Evolutionary conservation across 1,139 yeast species (phyloP).

Genomic region (Sugiyamaella grinbergsii): DNA sequence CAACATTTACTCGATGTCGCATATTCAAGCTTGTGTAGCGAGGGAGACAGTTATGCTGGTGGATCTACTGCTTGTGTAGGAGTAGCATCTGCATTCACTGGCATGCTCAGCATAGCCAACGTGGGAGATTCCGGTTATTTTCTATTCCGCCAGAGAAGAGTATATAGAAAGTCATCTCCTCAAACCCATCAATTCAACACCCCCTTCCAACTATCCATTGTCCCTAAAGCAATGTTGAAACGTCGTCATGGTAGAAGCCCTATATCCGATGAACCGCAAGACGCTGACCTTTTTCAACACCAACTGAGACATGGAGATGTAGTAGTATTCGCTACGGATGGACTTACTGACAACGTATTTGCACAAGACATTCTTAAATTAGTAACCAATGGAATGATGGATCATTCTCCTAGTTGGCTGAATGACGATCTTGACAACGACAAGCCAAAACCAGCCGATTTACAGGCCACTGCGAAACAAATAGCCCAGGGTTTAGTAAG

Average conservation of each 20-base stretch:
- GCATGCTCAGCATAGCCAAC: conserved; percentile 66
- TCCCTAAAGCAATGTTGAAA: conserved; percentile 60
- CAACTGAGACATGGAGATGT: conserved; percentile 61
- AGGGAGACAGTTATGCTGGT: conserved; percentile 76
- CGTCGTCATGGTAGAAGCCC: conserved; percentile 48
- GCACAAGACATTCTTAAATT: conserved; percentile 67
- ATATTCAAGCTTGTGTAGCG: conserved; percentile 53
- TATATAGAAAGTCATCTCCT: conserved; percentile 67
- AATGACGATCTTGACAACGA: conserved; percentile 20
- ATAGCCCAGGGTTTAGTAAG: conserved; percentile 62
- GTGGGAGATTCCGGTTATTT: conserved; percentile 97
- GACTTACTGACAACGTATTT: conserved; percentile 83
- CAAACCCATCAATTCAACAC: conserved; percentile 91
- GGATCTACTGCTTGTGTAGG: conserved; percentile 97
- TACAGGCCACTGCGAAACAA: conserved; percentile 40
- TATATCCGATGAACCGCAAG: conserved; percentile 55
- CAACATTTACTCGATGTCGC: conserved; percentile 56
- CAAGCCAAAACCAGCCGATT: conserved; percentile 24
- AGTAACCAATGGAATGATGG: conserved; percentile 41
- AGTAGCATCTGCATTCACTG: conserved; percentile 57
- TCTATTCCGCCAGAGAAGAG: conserved; percentile 65
- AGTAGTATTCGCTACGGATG: conserved; percentile 88
- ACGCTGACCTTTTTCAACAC: conserved; percentile 47
- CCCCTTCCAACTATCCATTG: conserved; percentile 85
- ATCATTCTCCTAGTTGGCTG: conserved; percentile 25